phyloP scores from a whole-genome alignment of 108 stramenopile genomes.

The Bacterosira constricta region DNA sequence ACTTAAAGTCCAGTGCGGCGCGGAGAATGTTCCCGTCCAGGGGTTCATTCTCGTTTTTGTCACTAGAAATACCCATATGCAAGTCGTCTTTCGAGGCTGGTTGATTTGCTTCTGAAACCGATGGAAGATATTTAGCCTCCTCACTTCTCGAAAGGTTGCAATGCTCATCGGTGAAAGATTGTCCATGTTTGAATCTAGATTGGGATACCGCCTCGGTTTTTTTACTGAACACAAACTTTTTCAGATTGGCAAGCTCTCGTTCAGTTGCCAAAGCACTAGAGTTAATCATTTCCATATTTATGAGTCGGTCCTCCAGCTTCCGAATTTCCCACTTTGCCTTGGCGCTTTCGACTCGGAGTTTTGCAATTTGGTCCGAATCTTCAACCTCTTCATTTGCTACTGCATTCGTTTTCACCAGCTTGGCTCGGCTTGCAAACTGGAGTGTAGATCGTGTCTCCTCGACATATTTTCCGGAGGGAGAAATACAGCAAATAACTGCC shows the following conservation, averaged over 20 bases:
- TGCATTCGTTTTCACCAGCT: conserved; percentile 99
- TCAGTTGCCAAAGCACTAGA: background rate
- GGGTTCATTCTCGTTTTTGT: background rate
- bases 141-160: background rate
- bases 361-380: conserved; percentile 39
- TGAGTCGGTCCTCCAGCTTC: conserved; percentile 43
- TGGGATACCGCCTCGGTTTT: background rate
- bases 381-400: conserved; percentile 92
- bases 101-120: background rate
- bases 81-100: conserved; percentile 13
- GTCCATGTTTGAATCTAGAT: background rate
- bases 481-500: conserved; percentile 88
- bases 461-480: conserved; percentile 96
- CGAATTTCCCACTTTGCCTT: conserved; percentile 38
- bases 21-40: background rate
- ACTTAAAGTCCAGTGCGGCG: conserved; percentile 6
- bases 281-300: conserved; percentile 3
- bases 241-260: conserved; percentile 23
- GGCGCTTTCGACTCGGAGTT: conserved; percentile 33
- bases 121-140: background rate
- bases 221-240: conserved; percentile 20
- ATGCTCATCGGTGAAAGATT: background rate
- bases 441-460: conserved; percentile 98
- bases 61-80: background rate
- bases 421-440: conserved; percentile 97